Conservation (phyloP, 2,329 filamentous ascomycete species). For the Aspergillus tanneri region DNA sequence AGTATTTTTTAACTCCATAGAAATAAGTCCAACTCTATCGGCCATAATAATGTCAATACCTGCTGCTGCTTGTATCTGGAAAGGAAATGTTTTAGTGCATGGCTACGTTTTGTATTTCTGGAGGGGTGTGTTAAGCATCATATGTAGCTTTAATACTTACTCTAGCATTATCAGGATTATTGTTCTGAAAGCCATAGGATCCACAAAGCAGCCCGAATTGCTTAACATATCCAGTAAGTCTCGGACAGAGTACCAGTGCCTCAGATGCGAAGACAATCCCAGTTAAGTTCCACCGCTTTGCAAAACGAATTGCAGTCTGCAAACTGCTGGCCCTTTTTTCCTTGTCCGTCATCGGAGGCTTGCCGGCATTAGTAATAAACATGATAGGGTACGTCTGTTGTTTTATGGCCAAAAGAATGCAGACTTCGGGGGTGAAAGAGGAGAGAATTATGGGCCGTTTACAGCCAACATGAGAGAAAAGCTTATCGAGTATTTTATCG, state of each 20-base stretch:
- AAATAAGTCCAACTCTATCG: constrained; percentile 22
- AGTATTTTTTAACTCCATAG: constrained; percentile 13
- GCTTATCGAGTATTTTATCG: constrained; percentile 35
- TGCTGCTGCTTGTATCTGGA: constrained; percentile 21
- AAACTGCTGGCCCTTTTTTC: constrained; percentile 36
- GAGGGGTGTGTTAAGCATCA: too few species aligned
- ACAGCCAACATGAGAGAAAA: constrained; percentile 24
- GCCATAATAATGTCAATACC: constrained; percentile 24
- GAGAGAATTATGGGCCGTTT: constrained; percentile 34
- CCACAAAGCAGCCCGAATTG: constrained; percentile 34
- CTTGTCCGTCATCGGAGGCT: constrained; percentile 24
- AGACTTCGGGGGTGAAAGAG: constrained; percentile 31
- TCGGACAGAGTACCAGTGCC: constrained; percentile 37
- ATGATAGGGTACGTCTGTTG: constrained; percentile 25
- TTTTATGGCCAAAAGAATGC: constrained; percentile 27
- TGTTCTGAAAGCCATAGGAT: constrained; percentile 39
- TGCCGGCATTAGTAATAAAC: constrained; percentile 31
- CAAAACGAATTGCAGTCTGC: constrained; percentile 41
- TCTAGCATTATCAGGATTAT: constrained; percentile 10
- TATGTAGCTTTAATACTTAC: constrained; percentile 1
- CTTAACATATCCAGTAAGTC: constrained; percentile 37
- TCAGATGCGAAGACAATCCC: constrained; percentile 42
- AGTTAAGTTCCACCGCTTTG: constrained; percentile 37
- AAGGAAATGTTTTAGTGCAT: constrained; percentile 18
- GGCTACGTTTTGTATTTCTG: too few species aligned